Evolutionary conservation across 441 rosid species (phyloP).

Genomic region (Bocquillonia castaneifolia): DNA sequence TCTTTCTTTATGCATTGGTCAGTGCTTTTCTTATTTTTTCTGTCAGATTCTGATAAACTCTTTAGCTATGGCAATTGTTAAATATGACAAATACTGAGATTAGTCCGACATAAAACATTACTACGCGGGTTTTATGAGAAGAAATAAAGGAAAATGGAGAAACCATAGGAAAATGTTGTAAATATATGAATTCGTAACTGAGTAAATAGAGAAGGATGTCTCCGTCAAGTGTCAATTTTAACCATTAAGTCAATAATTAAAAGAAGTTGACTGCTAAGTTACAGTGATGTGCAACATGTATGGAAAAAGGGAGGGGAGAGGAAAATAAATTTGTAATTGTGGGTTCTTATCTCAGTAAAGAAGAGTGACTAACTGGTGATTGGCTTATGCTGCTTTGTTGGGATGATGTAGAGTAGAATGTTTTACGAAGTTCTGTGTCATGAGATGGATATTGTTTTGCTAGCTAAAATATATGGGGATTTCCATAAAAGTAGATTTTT

Average conservation of each 20-base stretch:
- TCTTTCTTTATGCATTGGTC: slow-evolving; percentile 94
- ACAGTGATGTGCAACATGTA: background rate
- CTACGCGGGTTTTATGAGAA: background rate
- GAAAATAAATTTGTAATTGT: background rate
- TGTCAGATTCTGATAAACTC: background rate
- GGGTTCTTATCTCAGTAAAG: background rate
- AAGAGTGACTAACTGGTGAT: background rate
- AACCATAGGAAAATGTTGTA: background rate
- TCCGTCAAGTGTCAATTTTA: background rate
- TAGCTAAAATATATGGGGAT: background rate
- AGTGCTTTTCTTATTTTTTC: slow-evolving; percentile 28
- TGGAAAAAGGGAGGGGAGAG: background rate
- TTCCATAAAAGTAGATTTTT: background rate
- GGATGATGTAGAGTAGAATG: slow-evolving; percentile 1
- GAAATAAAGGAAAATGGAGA: background rate
- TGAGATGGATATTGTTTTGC: background rate
- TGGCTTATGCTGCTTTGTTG: background rate
- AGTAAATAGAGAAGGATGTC: no score
- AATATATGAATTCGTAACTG: no score
- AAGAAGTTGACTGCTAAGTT: background rate
- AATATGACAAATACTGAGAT: background rate
- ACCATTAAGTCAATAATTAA: background rate
- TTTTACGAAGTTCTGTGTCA: background rate
- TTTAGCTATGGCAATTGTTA: background rate
- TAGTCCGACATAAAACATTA: background rate